phyloP scores from a whole-genome alignment of 2,329 filamentous ascomycete genomes.

The Ceratocystis cacaofunesta region DNA sequence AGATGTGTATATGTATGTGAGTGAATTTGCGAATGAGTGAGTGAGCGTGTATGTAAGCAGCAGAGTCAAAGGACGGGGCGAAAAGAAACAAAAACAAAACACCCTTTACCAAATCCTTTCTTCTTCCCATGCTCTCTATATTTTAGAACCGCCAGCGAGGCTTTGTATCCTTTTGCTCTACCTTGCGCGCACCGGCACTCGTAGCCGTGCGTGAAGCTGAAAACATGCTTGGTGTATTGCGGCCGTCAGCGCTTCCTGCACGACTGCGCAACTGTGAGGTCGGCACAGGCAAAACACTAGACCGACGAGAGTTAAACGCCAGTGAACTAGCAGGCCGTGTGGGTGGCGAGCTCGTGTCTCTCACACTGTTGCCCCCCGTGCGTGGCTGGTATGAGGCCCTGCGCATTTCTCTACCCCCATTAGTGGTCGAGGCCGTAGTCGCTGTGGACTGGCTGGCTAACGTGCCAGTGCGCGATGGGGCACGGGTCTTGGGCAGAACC shows the following conservation, averaged over 20 bases:
- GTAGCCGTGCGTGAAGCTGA: conserved; percentile 30
- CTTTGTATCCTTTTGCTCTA: conserved; percentile 27
- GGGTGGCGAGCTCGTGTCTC: conserved; percentile 2
- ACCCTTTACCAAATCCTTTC: background rate
- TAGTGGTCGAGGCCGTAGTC: background rate
- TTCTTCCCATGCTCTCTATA: background rate
- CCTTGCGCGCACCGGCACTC: conserved; percentile 28
- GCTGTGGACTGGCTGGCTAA: background rate
- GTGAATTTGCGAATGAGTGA: no score
- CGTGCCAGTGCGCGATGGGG: conserved; percentile 28
- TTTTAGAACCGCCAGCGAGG: conserved; percentile 35
- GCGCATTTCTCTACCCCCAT: conserved; percentile 25
- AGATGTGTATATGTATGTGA: no score
- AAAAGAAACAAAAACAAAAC: background rate
- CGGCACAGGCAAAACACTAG: conserved; percentile 39
- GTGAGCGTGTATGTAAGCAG: no score
- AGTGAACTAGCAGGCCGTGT: conserved; percentile 43
- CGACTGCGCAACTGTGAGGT: conserved; percentile 23
- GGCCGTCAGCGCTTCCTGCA: conserved; percentile 25
- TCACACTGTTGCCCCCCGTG: conserved; percentile 12
- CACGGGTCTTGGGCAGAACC: conserved; percentile 31
- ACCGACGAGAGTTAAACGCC: conserved; percentile 32
- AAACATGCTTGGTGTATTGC: conserved; percentile 34
- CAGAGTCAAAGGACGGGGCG: background rate
- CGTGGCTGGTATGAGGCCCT: conserved; percentile 40